Base-by-base conservation (phyloP, 148 eudicot genomes). In the Fagopyrum tataricum region DNA sequence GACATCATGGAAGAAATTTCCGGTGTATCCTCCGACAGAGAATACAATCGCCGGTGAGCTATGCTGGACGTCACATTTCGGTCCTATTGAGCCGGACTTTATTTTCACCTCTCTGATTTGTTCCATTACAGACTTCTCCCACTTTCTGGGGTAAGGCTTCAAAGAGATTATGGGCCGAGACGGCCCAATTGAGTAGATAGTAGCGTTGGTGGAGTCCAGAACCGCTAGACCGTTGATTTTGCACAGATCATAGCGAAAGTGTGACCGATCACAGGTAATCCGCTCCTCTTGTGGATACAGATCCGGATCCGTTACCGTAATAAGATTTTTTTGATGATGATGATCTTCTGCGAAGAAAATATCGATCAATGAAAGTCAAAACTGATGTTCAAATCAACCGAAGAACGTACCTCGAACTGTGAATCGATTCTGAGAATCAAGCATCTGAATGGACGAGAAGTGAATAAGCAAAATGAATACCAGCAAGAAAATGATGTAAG, bases 111-210 rank as follows among this genome's bases (percentile, higher is more conserved):
- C 78, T n/a, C 71, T 81, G 6, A 81, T 74, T 15, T 23, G 67
- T 17, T 75, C 6, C 84, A 84, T 78, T 1, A 61, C 72, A 11
- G 26, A 24, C 6, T 14, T 72, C 78, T 84, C 86, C 80, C 80
- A 84, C 70, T 84, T 84, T 68, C 86, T 51, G 10, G 86, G 87
- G 80, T 88, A 85, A 2, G 91, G 89, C 55, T 76, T 77, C 7
- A 39, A 4, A 18, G 8, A 31, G 1, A 31, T 3, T 23, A 26
- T 68, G 81, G 83, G 75, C 72, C 62, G 0, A 55, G 81, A 77
- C 5, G 84, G 82, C 55, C 82, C 89, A 14, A 64, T 64, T 17
- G 76, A 41, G 69, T 77, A 79, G 49, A 87, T 24, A 1, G 86
- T 82, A 5, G 78, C 67, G 6, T 75, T 70, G 8, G 37, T 80